Base-by-base conservation (phyloP, 2,329 filamentous ascomycete genomes). In the Fonsecaea erecta region DNA sequence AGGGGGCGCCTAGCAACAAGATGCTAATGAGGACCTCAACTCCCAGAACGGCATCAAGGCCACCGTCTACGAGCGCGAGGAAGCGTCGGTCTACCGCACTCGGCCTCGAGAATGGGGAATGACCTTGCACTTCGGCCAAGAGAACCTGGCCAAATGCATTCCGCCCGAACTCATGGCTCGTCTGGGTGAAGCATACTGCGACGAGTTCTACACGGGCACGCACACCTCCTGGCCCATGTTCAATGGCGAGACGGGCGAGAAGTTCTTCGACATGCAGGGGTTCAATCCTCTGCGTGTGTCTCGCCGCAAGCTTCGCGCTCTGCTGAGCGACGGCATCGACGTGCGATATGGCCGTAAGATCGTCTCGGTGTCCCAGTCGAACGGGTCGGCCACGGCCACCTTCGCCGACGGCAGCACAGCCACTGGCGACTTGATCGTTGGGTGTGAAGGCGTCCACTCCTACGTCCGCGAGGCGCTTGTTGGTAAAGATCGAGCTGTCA, bases 61-160 rank as follows among this genome's bases (percentile, higher is more conserved):
- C 32, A 34, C 43, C 24, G 59, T 67, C 37, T 64, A 67, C 48
- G 62, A 67, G 28, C 32, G 57, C 16, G 65, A 67, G 30, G 51
- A 52, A 24, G 26, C 37, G 24, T 26, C 52, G 5, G 53, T 56
- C 16, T 64, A 64, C 12, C 54, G 12, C 24, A 61, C 54, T 18
- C 60, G 64, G n/a, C 61, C 64, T 35, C 60, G 64, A 28, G 60
- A 66, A 55, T 65, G 65, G 65, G 62, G 62, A 12, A 68, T 68
- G 65, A 58, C 57, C 14, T 21, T 66, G 11, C 64, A 66, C 37
- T 66, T 56, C 5, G 55, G 54, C 6, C 48, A 46, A 32, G 37
- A 55, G 16, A 56, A 55, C 51, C 37, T 65, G 26, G 30, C 57
- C 14, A 61, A 62, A 62, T 61, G 57, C 46, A 61, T 65, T 26